Base-by-base conservation (phyloP, 108 stramenopile species). In the Stephanodiscus minutulus region DNA sequence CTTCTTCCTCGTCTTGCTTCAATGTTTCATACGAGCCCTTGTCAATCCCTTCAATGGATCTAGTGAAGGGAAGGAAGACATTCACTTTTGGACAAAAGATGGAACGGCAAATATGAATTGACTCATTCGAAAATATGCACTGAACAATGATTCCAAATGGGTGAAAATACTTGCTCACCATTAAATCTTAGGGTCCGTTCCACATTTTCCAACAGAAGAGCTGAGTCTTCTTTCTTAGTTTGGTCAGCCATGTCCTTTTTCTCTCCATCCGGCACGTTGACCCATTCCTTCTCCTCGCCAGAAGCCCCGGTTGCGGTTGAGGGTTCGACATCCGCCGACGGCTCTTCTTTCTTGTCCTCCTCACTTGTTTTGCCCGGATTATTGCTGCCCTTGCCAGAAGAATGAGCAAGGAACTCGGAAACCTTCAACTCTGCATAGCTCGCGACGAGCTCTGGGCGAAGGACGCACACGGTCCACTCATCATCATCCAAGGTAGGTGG, bases 401-500 rank as follows among this genome's bases (percentile, higher is more conserved):
- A 52, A 33, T 68, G 59, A 21, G 64, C 62, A 33, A 87, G 29
- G 46, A 86, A 88, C 47, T 68, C 64, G 1, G 73, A 58, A 62
- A 94, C 74, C 61, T 86, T 85, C 60, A 74, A 73, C 11, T 90
- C 82, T 5, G 86, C 78, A 68, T 86, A 91, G 31, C 46, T 71
- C 20, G 82, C 69, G 33, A 97, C 87, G 54, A 97, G 87, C 73
- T 96, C 96, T 8, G 88, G 90, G 7, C 97, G 77, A 27, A 97
- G 80, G 11, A 96, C 82, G 22, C 83, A 82, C 65, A 87, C 82
- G 17, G 83, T 81, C 85, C 85, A 91, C 52, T 90, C 89, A 53
- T 91, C 93, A 46, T 93, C 90, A 31, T 93, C 83, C 52, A 93
- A 48, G 3, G 55, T 44, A 64, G 57, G 9, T 20, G 82, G 77